phyloP scores from a whole-genome alignment of 805 yeast genomes.

The Huiozyma naganishii region DNA sequence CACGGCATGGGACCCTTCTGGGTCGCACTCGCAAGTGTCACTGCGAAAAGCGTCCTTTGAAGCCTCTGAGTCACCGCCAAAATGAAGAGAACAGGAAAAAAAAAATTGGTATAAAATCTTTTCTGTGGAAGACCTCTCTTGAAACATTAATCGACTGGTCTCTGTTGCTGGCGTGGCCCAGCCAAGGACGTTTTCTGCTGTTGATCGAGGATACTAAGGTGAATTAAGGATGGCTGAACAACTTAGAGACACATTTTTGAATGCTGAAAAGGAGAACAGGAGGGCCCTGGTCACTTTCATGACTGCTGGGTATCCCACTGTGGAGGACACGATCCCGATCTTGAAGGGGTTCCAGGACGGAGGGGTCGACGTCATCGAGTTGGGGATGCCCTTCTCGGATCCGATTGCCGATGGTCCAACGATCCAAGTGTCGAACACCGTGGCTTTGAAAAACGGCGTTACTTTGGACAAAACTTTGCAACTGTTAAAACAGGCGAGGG shows the following conservation, averaged over 20 bases:
- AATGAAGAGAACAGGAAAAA: too few relatives aligned
- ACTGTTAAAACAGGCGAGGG: slow-evolving; percentile 64
- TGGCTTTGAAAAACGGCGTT: slow-evolving; percentile 77
- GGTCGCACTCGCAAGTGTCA: too few relatives aligned
- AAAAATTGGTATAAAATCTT: too few relatives aligned
- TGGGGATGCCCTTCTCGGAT: slow-evolving; percentile 94
- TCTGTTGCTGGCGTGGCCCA: neutral
- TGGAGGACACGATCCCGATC: slow-evolving; percentile 80
- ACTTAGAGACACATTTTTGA: slow-evolving; percentile 43
- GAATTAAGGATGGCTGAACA: slow-evolving; percentile 22
- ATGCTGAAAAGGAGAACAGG: slow-evolving; percentile 54
- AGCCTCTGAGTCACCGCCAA: too few relatives aligned
- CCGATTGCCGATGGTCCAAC: slow-evolving; percentile 99
- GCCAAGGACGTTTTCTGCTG: too few relatives aligned
- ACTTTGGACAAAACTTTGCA: slow-evolving; percentile 61
- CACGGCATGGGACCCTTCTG: too few relatives aligned
- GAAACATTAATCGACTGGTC: too few relatives aligned
- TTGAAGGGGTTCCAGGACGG: slow-evolving; percentile 84
- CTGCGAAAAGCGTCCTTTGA: too few relatives aligned
- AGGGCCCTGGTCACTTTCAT: slow-evolving; percentile 84
- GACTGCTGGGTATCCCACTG: slow-evolving; percentile 88
- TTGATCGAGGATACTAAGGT: too few relatives aligned
- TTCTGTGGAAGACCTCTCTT: too few relatives aligned
- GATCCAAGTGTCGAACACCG: slow-evolving; percentile 77
- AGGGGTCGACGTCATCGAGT: slow-evolving; percentile 89